These are phyloP conservation scores for Gossypium sturtianum DNA, from an alignment of 345 rosid genomes.

Conservation along the genomic window DNA sequence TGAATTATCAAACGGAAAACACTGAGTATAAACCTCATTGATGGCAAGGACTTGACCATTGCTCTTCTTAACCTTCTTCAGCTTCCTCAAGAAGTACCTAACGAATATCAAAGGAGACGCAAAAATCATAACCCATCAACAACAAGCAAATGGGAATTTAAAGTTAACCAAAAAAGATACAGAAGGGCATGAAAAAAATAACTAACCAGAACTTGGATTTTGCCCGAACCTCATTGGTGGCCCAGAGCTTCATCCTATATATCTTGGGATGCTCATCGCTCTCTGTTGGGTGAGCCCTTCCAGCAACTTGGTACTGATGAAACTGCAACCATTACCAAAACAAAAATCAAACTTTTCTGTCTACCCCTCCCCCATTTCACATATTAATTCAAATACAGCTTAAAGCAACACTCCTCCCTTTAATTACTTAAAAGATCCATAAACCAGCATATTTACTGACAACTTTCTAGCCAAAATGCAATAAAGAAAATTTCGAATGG, in stretches of 20 bases:
- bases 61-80: conserved; percentile 47
- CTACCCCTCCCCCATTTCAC: not conserved
- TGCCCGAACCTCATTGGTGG: conserved; percentile 58
- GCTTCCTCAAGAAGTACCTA: conserved; percentile 41
- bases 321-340: conserved; percentile 28
- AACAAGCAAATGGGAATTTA: not conserved
- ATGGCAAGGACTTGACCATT: conserved; percentile 45
- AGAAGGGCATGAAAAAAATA: not conserved
- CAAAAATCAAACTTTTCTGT: not conserved
- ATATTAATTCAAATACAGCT: not conserved
- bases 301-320: conserved; percentile 66
- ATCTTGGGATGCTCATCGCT: conserved; percentile 49
- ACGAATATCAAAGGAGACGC: not conserved
- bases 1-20: not conserved
- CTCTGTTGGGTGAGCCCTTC: conserved; percentile 61
- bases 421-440: not conserved
- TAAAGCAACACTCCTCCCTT: not conserved
- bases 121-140: not conserved
- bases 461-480: not conserved
- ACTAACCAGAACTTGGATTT: conserved; percentile 60
- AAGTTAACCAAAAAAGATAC: not conserved
- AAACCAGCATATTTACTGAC: not conserved
- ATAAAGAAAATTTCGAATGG: not conserved
- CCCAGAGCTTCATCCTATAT: conserved; percentile 59
- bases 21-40: conserved; percentile 26